These are phyloP conservation scores for Neurospora cerealis DNA, from an alignment of 495 filamentous ascomycete species.

Conservation along the genomic window DNA sequence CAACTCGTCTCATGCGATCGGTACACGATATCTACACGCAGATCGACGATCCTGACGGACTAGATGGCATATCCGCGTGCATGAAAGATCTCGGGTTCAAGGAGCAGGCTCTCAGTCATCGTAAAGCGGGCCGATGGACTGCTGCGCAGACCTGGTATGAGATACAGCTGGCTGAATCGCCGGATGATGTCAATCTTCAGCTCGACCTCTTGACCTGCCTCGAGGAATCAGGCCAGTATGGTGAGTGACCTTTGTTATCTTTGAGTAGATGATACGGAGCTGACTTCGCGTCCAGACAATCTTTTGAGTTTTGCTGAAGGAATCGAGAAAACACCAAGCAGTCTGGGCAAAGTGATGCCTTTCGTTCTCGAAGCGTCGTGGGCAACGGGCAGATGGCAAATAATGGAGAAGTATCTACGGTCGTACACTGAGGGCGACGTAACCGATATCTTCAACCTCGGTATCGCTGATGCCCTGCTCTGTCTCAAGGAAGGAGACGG, in stretches of 20 bases:
- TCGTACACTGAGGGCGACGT: conserved; percentile 36
- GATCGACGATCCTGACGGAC: conserved; percentile 94
- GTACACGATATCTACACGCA: conserved; percentile 90
- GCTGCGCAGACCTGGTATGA: conserved; percentile 98
- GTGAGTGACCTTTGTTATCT: conserved; percentile 30
- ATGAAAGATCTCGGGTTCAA: conserved; percentile 73
- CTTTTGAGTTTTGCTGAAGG: conserved; percentile 76
- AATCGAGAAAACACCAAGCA: conserved; percentile 46
- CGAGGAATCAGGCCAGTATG: conserved; percentile 85
- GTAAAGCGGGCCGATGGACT: conserved; percentile 93
- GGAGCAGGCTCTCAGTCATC: conserved; percentile 84
- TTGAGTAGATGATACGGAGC: conserved; percentile 8
- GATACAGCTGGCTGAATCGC: conserved; percentile 66
- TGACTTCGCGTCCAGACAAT: conserved; percentile 46
- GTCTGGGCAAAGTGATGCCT: conserved; percentile 52
- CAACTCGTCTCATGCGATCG: conserved; percentile 54
- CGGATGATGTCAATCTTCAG: conserved; percentile 66
- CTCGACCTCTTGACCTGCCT: conserved; percentile 79
- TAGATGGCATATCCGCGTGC: conserved; percentile 86
- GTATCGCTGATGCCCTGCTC: conserved; percentile 62
- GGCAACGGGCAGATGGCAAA: conserved; percentile 74
- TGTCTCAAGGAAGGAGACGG: conserved; percentile 47
- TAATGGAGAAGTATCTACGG: conserved; percentile 56
- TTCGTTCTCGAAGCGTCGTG: conserved; percentile 86
- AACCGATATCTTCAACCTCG: conserved; percentile 73